phyloP scores from a whole-genome alignment of 805 yeast species.

The Dipodascus albidus region DNA sequence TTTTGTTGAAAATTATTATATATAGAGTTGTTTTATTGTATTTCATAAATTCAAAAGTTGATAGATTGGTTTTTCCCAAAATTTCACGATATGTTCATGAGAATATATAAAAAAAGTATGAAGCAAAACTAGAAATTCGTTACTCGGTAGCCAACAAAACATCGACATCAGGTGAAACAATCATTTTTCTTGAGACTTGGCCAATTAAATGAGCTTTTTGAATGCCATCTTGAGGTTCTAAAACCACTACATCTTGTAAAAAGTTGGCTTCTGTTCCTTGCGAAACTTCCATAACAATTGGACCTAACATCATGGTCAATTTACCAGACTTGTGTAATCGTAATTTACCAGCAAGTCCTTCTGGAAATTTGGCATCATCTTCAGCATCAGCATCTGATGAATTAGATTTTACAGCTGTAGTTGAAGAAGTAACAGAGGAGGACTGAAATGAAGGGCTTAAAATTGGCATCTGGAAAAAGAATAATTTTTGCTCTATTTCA shows the following conservation, averaged over 20 bases:
- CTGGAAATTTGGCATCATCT: slow-evolving; percentile 12
- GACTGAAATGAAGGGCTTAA: slow-evolving; percentile 30
- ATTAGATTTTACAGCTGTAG: too few species aligned
- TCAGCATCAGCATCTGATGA: slow-evolving; percentile 7
- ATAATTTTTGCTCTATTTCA: slow-evolving; percentile 20
- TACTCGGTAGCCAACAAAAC: neutral
- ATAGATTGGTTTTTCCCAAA: too few species aligned
- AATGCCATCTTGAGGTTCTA: slow-evolving; percentile 32
- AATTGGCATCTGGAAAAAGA: slow-evolving; percentile 40
- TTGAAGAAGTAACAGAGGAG: too few species aligned
- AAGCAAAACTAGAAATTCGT: too few species aligned
- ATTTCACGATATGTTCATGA: too few species aligned
- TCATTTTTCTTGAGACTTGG: slow-evolving; percentile 41
- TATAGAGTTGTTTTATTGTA: too few species aligned
- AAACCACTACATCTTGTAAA: slow-evolving; percentile 57
- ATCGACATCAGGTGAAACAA: slow-evolving; percentile 40
- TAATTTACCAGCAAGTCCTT: slow-evolving; percentile 62
- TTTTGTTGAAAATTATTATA: too few species aligned
- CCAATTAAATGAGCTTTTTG: slow-evolving; percentile 41
- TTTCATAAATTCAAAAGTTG: too few species aligned
- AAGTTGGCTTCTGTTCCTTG: slow-evolving; percentile 61
- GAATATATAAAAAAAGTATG: too few species aligned
- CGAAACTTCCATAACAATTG: slow-evolving; percentile 52
- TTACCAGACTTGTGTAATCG: slow-evolving; percentile 79
- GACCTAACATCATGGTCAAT: slow-evolving; percentile 62